A percentile compares a stretch with the other conserved stretches of the same genome.
These are phyloP conservation scores for Pholiota adiposa DNA, from an alignment of 1,284 basidiomycete species.

Conservation along the genomic window DNA sequence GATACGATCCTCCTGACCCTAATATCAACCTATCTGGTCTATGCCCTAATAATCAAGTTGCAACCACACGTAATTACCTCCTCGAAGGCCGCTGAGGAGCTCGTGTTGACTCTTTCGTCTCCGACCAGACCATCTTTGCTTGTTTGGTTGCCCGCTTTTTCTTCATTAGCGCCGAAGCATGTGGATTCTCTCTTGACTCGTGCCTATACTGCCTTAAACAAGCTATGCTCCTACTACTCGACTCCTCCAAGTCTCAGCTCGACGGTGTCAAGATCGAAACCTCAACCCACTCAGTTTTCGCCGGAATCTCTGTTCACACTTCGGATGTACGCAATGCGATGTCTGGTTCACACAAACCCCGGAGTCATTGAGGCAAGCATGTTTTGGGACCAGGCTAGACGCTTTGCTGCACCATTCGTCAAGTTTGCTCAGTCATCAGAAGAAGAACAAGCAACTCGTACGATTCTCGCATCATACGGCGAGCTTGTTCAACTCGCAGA, in stretches of 20 bases:
- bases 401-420: conserved; percentile 50
- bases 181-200: conserved; percentile 61
- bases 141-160: conserved; percentile 53
- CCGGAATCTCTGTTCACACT: conserved; percentile 47
- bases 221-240: conserved; percentile 37
- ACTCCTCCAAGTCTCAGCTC: conserved; percentile 10
- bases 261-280: conserved; percentile 9
- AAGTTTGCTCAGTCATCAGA: conserved; percentile 32
- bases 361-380: conserved; percentile 48
- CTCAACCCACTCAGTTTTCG: conserved; percentile 11
- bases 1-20: conserved; percentile 54
- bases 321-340: conserved; percentile 50
- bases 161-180: conserved; percentile 52
- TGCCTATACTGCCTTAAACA: conserved; percentile 57
- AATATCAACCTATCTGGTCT: conserved; percentile 59
- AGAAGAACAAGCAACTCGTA: conserved; percentile 38
- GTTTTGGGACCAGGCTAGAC: conserved; percentile 72
- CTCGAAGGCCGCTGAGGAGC: conserved; percentile 26
- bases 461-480: conserved; percentile 46
- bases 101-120: conserved; percentile 40
- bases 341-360: conserved; percentile 47
- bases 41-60: conserved; percentile 43
- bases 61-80: conserved; percentile 3
- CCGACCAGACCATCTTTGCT: conserved; percentile 44
- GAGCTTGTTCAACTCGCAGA: conserved; percentile 43